phyloP scores from a whole-genome alignment of 2,329 filamentous ascomycete species.

The Alternaria sp. region DNA sequence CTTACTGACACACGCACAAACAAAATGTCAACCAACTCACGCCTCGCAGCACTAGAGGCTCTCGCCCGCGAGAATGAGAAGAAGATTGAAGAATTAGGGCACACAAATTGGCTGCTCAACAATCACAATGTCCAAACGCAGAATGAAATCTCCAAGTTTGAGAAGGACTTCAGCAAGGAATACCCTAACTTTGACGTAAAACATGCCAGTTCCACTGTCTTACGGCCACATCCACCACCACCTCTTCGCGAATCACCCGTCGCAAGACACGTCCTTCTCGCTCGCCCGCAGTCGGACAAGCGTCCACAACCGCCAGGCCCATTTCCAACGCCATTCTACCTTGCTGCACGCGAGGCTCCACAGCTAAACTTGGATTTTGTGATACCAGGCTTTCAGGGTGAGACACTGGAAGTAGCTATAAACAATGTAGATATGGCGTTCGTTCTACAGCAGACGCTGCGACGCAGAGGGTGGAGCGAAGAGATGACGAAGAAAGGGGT shows the following conservation, averaged over 20 bases:
- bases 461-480: constrained; percentile 3
- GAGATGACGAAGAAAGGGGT: constrained; percentile 1
- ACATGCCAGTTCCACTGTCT: background rate
- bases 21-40: background rate
- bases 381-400: constrained; percentile 9
- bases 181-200: background rate
- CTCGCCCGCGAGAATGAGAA: background rate
- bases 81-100: background rate
- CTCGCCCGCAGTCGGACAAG: background rate
- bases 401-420: constrained; percentile 6
- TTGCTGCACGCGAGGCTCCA: background rate
- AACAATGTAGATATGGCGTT: constrained; percentile 12
- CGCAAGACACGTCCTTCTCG: background rate
- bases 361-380: constrained; percentile 1
- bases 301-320: background rate
- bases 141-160: constrained; percentile 1
- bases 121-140: background rate
- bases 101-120: background rate
- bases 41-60: constrained; percentile 4
- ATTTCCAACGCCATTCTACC: constrained; percentile 3
- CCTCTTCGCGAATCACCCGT: background rate
- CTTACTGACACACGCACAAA: background rate
- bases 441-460: constrained; percentile 5
- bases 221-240: background rate
- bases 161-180: background rate